phyloP scores from a whole-genome alignment of 805 yeast species.

The Groenewaldozyma tartarivorans region DNA sequence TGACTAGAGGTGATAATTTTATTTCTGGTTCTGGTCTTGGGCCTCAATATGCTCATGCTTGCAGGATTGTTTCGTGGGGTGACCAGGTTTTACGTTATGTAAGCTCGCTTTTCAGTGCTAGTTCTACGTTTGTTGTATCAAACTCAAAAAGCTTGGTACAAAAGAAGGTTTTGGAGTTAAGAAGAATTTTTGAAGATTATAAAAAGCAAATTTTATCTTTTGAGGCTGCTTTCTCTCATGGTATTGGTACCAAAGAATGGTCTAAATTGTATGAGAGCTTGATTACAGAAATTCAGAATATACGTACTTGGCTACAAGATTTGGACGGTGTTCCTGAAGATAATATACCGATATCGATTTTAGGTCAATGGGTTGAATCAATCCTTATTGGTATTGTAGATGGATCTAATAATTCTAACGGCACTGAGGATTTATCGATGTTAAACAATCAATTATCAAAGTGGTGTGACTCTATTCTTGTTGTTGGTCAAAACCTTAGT shows the following conservation, averaged over 20 bases:
- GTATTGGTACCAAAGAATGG: constrained; percentile 44
- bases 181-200: not conserved
- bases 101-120: not conserved
- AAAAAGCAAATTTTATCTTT: constrained; percentile 66
- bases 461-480: constrained; percentile 47
- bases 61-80: not conserved
- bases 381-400: too few species aligned
- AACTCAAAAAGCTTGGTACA: constrained; percentile 1
- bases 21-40: not conserved
- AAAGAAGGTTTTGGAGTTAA: too few species aligned
- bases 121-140: not conserved
- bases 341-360: not conserved
- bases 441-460: too few species aligned
- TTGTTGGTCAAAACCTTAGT: constrained; percentile 51
- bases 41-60: not conserved
- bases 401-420: too few species aligned
- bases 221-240: constrained; percentile 60
- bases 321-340: not conserved
- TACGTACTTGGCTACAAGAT: not conserved
- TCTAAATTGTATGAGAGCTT: not conserved
- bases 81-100: not conserved
- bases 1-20: not conserved
- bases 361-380: not conserved
- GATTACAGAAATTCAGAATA: not conserved
- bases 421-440: too few species aligned